These are phyloP conservation scores for Chrysanthemum seticuspe DNA, from an alignment of 129 eudicot genomes.

Conservation along the genomic window DNA sequence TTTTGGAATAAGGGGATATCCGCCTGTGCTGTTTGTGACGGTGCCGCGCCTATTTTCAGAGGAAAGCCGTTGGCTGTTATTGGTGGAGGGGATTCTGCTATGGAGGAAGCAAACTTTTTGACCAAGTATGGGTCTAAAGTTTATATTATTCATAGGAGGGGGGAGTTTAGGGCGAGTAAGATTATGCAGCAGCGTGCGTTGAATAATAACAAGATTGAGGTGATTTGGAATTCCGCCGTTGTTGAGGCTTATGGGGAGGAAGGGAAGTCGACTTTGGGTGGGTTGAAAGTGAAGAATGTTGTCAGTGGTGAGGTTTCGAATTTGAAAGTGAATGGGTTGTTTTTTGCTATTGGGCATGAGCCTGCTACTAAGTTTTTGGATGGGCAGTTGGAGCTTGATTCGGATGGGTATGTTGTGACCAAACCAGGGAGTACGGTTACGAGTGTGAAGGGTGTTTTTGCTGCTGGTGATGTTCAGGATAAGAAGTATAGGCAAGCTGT, in stretches of 20 bases:
- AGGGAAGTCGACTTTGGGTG: slow-evolving; percentile 56
- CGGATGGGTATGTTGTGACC: slow-evolving; percentile 84
- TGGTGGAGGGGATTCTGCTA: slow-evolving; percentile 97
- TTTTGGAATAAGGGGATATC: slow-evolving; percentile 94
- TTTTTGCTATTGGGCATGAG: slow-evolving; percentile 96
- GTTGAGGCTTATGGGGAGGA: slow-evolving; percentile 74
- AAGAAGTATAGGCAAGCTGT: slow-evolving; percentile 96
- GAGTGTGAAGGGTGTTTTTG: slow-evolving; percentile 90
- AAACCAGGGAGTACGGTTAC: slow-evolving; percentile 79
- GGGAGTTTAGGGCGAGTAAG: slow-evolving; percentile 80
- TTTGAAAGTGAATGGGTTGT: slow-evolving; percentile 75
- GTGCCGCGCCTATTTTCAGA: slow-evolving; percentile 81
- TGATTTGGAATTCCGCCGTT: slow-evolving; percentile 85
- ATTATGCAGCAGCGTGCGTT: slow-evolving; percentile 82
- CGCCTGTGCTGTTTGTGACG: slow-evolving; percentile 96
- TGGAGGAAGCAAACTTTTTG: slow-evolving; percentile 88
- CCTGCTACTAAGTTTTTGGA: slow-evolving; percentile 93
- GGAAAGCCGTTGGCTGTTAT: slow-evolving; percentile 79
- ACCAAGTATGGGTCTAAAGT: slow-evolving; percentile 92
- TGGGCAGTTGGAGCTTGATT: slow-evolving; percentile 82
- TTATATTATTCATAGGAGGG: slow-evolving; percentile 82
- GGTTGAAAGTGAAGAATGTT: slow-evolving; percentile 83
- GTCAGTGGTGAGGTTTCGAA: slow-evolving; percentile 66
- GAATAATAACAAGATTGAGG: slow-evolving; percentile 76
- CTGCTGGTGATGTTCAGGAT: slow-evolving; percentile 99